These are phyloP conservation scores for Backusella luteola DNA, from an alignment of 192 early-diverging fungal species.

Conservation along the genomic window DNA sequence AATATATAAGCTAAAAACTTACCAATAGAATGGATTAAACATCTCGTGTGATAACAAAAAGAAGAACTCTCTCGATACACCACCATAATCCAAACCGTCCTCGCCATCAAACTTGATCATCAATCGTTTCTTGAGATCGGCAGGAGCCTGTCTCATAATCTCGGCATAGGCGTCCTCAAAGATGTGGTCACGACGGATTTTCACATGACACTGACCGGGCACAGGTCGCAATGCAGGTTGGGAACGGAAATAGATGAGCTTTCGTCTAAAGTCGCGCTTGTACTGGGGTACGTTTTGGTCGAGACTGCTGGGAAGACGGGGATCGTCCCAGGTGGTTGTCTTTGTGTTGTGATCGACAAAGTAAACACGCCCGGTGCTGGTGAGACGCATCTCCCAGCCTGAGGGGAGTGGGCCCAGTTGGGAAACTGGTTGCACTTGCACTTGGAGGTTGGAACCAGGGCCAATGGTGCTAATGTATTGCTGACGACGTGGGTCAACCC, in stretches of 20 bases:
- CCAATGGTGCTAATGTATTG: conserved; percentile 58
- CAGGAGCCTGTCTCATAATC: conserved; percentile 88
- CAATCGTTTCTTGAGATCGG: conserved; percentile 92
- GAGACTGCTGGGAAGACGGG: conserved; percentile 77
- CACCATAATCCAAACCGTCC: conserved; percentile 98
- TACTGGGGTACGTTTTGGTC: conserved; percentile 96
- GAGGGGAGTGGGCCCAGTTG: conserved; percentile 89
- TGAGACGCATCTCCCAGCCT: conserved; percentile 99
- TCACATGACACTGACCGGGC: conserved; percentile 91
- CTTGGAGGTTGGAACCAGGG: conserved; percentile 52
- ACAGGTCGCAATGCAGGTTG: conserved; percentile 90
- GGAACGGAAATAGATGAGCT: conserved; percentile 94
- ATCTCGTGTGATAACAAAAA: conserved; percentile 97
- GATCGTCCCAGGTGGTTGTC: conserved; percentile 98
- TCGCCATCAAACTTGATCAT: conserved; percentile 99
- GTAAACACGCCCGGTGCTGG: conserved; percentile 90
- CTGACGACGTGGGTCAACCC: conserved; percentile 83
- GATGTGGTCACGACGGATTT: conserved; percentile 82
- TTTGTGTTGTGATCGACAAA: conserved; percentile 99
- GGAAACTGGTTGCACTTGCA: conserved; percentile 71
- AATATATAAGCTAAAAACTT: background rate
- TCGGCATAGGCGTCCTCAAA: conserved; percentile 97
- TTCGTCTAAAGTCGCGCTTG: conserved; percentile 97
- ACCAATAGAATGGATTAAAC: conserved; percentile 86
- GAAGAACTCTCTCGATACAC: conserved; percentile 96